Conservation (phyloP, 2,329 filamentous ascomycete species). For the Talaromyces sp. region DNA sequence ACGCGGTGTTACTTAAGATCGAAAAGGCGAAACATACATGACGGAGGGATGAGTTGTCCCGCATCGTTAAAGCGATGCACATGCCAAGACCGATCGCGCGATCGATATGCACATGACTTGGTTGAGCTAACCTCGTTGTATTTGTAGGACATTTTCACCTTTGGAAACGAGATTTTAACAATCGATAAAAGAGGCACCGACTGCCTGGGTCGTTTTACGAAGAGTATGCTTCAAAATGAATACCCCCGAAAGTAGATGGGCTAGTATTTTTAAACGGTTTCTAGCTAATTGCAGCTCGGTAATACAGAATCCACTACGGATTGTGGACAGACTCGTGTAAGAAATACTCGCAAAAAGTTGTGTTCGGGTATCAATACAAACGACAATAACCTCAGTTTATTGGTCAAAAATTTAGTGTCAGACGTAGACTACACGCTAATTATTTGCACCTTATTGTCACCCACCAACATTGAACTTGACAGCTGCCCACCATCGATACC, state of each 20-base stretch:
- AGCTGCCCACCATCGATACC: not conserved
- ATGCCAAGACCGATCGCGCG: not conserved
- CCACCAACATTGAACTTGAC: not conserved
- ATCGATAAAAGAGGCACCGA: not conserved
- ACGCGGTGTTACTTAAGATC: constrained; percentile 5
- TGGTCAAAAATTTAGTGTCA: not conserved
- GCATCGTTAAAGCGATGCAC: constrained; percentile 2
- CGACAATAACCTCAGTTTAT: not conserved
- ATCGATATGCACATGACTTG: not conserved
- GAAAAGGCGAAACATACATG: constrained; percentile 3
- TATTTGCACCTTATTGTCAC: not conserved
- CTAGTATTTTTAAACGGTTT: not conserved
- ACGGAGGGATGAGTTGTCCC: constrained; percentile 18
- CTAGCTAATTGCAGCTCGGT: not conserved
- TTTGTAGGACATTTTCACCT: not conserved
- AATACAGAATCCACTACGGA: not conserved
- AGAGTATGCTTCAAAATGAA: not conserved
- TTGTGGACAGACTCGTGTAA: not conserved
- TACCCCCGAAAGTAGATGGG: not conserved
- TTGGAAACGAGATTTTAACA: not conserved
- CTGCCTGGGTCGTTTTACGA: not conserved
- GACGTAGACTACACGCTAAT: not conserved
- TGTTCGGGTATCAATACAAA: not conserved
- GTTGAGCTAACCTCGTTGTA: not conserved
- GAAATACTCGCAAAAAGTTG: not conserved